Percentiles rank a stretch among this genome's conserved stretches.
Conservation (phyloP, 495 filamentous ascomycete genomes). For the Darksidea phi region DNA sequence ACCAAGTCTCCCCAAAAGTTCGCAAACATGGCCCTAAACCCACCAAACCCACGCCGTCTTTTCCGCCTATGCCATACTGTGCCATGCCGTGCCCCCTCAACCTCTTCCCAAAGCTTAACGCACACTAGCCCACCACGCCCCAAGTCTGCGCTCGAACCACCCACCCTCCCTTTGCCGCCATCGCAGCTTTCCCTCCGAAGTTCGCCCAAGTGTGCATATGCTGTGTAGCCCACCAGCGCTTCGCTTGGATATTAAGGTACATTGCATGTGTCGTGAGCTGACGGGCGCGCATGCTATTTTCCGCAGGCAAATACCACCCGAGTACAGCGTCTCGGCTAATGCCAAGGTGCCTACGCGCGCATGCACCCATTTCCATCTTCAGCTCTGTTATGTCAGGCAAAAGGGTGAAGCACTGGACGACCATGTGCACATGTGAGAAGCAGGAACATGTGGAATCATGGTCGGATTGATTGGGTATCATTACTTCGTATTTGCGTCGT, state of each 20-base stretch:
- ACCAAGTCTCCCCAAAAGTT: no score
- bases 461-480: conserved; percentile 2
- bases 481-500: conserved; percentile 15
- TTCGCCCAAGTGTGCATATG: no score
- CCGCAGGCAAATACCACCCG: conserved; percentile 9
- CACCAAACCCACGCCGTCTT: no score
- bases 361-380: neutral
- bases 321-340: neutral
- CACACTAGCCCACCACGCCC: no score
- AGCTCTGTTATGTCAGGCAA: neutral
- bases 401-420: neutral
- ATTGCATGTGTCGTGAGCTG: neutral
- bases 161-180: neutral
- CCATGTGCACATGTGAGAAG: neutral
- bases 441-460: neutral
- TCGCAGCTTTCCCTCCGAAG: neutral
- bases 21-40: no score
- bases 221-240: neutral
- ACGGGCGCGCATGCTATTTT: conserved; percentile 15
- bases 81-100: no score
- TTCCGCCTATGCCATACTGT: no score
- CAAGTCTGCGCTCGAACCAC: no score
- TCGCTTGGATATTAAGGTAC: conserved; percentile 22
- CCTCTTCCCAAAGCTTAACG: no score
- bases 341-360: neutral